phyloP scores from a whole-genome alignment of 345 rosid species.

The Orychophragmus violaceus region DNA sequence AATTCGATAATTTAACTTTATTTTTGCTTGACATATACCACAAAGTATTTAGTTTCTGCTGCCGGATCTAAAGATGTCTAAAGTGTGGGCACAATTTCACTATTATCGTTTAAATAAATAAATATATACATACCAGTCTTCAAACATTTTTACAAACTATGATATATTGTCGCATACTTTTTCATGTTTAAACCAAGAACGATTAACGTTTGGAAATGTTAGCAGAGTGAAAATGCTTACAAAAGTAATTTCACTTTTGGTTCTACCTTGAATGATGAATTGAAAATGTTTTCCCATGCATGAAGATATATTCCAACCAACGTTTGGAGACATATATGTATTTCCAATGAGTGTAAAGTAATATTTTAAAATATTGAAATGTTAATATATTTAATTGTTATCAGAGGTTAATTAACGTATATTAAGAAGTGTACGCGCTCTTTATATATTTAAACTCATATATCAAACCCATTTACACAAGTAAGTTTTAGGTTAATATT shows the following conservation, averaged over 20 bases:
- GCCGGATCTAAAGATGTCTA: neutral
- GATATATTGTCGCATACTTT: neutral
- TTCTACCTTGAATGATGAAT: neutral
- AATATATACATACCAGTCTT: neutral
- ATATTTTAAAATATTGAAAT: neutral
- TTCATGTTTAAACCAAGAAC: neutral
- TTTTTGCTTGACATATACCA: neutral
- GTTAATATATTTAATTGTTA: neutral
- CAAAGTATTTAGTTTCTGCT: neutral
- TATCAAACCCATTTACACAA: neutral
- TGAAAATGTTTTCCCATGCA: neutral
- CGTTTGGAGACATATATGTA: neutral
- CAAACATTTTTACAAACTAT: neutral
- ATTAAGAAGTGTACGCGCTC: neutral
- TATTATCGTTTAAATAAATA: neutral
- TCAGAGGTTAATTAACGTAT: neutral
- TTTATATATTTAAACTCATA: neutral
- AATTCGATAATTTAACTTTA: constrained; percentile 24
- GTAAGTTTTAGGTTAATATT: neutral
- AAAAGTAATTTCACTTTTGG: neutral
- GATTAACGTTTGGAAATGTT: neutral
- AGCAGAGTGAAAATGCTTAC: neutral
- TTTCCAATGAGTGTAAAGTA: no score
- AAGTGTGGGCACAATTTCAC: no score
- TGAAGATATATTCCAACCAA: neutral